Conservation (phyloP, 2,329 filamentous ascomycete species). For the Ambrosiella beaveri region DNA sequence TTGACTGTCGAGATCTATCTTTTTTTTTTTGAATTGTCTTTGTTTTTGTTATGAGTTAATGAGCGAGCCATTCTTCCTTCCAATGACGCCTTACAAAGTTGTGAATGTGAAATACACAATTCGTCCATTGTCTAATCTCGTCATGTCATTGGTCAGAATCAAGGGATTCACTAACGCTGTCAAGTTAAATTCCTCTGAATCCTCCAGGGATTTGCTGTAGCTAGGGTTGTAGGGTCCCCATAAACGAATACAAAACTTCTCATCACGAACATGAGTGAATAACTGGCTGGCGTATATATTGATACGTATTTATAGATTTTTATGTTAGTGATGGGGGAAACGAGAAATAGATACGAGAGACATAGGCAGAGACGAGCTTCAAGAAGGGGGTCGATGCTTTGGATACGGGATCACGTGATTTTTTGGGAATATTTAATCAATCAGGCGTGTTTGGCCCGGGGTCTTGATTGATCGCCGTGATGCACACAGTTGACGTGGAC, state of each 20-base stretch:
- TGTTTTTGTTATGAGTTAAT: too few species aligned
- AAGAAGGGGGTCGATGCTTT: neutral
- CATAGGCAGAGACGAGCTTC: neutral
- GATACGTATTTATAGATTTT: too few species aligned
- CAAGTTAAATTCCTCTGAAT: neutral
- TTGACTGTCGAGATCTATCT: too few species aligned
- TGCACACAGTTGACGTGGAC: neutral
- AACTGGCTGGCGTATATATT: too few species aligned
- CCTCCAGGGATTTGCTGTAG: neutral
- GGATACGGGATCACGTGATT: neutral
- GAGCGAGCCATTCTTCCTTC: too few species aligned
- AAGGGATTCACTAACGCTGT: neutral
- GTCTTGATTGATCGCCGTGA: neutral
- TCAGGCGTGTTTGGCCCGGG: neutral
- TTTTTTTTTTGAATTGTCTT: too few species aligned
- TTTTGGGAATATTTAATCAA: neutral
- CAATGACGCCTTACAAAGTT: too few species aligned
- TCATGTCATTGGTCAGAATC: neutral
- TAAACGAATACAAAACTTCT: neutral
- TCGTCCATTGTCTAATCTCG: neutral
- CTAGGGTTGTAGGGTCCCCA: neutral
- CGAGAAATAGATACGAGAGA: neutral
- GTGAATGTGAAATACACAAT: too few species aligned
- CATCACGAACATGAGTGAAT: too few species aligned
- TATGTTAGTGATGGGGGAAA: too few species aligned